Percentiles rank a stretch among this genome's conserved stretches.
Conservation (phyloP, 495 filamentous ascomycete genomes). For the Schizothecium vesticola region DNA sequence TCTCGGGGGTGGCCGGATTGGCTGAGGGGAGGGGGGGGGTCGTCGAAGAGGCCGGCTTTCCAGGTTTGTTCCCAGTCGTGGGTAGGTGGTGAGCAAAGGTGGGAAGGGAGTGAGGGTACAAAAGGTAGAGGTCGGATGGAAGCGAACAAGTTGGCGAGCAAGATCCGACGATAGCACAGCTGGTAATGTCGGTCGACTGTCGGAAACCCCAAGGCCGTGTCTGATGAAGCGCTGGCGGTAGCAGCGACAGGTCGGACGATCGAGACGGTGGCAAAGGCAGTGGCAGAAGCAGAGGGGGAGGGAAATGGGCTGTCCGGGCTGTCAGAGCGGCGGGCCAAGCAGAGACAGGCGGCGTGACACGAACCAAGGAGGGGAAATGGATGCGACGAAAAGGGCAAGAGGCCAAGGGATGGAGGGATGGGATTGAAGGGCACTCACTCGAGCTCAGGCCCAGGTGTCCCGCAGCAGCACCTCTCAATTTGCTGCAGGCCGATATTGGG, state of each 20-base stretch:
- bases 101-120: not conserved
- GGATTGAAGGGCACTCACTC: slow-evolving; percentile 25
- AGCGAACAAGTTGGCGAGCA: not conserved
- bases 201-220: slow-evolving; percentile 12
- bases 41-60: slow-evolving; percentile 13
- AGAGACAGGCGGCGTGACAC: not conserved
- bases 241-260: slow-evolving; percentile 20
- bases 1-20: slow-evolving; percentile 22
- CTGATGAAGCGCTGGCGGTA: slow-evolving; percentile 17
- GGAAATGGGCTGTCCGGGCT: slow-evolving; percentile 15
- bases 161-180: not conserved
- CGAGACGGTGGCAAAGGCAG: slow-evolving; percentile 24
- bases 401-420: not conserved
- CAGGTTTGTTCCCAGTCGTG: not conserved
- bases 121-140: not conserved
- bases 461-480: slow-evolving; percentile 9
- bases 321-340: slow-evolving; percentile 14
- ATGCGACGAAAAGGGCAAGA: slow-evolving; percentile 1
- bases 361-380: slow-evolving; percentile 1
- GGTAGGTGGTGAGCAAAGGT: slow-evolving; percentile 5
- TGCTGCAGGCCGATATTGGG: slow-evolving; percentile 22
- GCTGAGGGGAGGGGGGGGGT: slow-evolving; percentile 19
- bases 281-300: slow-evolving; percentile 22
- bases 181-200: slow-evolving; percentile 7
- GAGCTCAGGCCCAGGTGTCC: slow-evolving; percentile 28